These are phyloP conservation scores for Naganishia randhawae DNA, from an alignment of 768 basidiomycete genomes.

Conservation along the genomic window DNA sequence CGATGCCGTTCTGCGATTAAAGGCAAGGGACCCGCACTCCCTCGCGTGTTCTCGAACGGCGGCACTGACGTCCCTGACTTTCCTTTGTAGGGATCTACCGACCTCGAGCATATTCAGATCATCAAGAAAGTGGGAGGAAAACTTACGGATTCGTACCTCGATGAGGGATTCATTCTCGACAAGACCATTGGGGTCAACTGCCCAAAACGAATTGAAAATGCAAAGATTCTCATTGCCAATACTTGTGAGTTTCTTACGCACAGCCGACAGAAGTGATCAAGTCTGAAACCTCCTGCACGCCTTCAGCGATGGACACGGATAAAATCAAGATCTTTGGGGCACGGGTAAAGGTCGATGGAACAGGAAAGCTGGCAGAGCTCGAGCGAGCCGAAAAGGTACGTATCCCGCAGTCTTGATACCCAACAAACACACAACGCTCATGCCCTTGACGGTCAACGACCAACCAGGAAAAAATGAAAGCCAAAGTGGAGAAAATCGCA, in stretches of 20 bases:
- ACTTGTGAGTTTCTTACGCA: constrained; percentile 65
- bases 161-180: constrained; percentile 95
- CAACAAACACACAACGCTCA: constrained; percentile 44
- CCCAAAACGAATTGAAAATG: constrained; percentile 90
- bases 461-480: constrained; percentile 93
- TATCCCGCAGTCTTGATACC: constrained; percentile 51
- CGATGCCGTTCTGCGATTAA: constrained; percentile 87
- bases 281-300: background rate
- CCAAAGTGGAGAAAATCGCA: constrained; percentile 91
- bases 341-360: constrained; percentile 87
- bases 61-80: background rate
- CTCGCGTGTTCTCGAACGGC: background rate
- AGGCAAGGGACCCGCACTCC: constrained; percentile 56
- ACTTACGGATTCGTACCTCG: constrained; percentile 94
- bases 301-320: constrained; percentile 95
- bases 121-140: constrained; percentile 99
- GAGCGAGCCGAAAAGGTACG: constrained; percentile 77
- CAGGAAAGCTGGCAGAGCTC: constrained; percentile 94
- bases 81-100: constrained; percentile 68
- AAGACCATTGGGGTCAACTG: constrained; percentile 92
- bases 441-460: background rate
- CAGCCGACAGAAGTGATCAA: background rate
- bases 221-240: constrained; percentile 92
- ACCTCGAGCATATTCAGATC: constrained; percentile 96
- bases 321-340: constrained; percentile 99